Evolutionary conservation across 129 eudicot species (phyloP).

Genomic region (Centella asiatica): DNA sequence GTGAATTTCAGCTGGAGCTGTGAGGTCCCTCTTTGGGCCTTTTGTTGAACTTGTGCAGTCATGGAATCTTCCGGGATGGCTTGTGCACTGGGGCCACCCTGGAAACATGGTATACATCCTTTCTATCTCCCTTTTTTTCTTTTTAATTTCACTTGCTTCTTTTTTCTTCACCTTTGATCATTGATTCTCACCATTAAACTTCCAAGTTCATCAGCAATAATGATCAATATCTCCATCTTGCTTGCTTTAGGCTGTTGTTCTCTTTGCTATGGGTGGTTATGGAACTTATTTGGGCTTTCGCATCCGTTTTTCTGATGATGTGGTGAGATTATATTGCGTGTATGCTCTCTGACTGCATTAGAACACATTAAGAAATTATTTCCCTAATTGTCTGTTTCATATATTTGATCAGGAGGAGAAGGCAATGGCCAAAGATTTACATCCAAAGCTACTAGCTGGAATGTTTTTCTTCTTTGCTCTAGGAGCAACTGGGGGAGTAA

Average conservation of each 20-base stretch:
- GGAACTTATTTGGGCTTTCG: conserved; percentile 92
- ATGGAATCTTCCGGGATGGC: conserved; percentile 80
- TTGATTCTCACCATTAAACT: not conserved
- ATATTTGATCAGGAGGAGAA: conserved; percentile 66
- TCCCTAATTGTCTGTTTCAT: not conserved
- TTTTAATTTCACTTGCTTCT: not conserved
- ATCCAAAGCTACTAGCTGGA: conserved; percentile 88
- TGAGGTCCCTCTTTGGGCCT: conserved; percentile 72
- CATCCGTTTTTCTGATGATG: conserved; percentile 69
- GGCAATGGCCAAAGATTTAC: conserved; percentile 98
- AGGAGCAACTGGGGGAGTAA: conserved; percentile 93
- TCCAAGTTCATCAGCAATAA: not conserved
- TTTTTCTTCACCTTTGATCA: not conserved
- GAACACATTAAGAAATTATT: too few species aligned
- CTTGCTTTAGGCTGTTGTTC: conserved; percentile 77
- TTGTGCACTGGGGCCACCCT: conserved; percentile 98
- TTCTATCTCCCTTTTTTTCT: not conserved
- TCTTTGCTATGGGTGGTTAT: conserved; percentile 99
- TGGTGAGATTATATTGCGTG: conserved; percentile 31
- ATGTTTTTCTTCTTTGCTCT: conserved; percentile 95
- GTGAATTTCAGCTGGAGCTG: conserved; percentile 48
- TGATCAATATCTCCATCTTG: too few species aligned
- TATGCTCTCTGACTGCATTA: not conserved
- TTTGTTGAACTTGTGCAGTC: conserved; percentile 70
- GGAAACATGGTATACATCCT: conserved; percentile 76